Evolutionary conservation across 805 yeast genomes (phyloP).

Genomic region (Candida pini): DNA sequence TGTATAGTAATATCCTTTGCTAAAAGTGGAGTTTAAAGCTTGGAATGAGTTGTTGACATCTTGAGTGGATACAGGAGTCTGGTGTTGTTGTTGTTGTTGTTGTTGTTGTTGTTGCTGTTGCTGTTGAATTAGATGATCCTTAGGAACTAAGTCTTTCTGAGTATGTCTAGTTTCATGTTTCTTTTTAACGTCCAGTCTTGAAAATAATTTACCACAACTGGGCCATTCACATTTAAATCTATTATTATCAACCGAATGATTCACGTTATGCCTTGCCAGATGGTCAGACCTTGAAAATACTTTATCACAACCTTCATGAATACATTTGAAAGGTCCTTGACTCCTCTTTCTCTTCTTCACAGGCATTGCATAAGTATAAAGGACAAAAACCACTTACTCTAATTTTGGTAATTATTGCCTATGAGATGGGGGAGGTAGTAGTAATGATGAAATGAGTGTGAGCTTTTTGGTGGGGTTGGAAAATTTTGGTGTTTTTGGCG

Average conservation of each 20-base stretch:
- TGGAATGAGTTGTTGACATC: too few species aligned
- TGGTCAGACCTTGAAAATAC: slow-evolving; percentile 55
- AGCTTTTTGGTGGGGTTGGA: too few species aligned
- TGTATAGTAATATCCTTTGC: background rate
- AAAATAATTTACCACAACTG: slow-evolving; percentile 48
- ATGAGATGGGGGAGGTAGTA: too few species aligned
- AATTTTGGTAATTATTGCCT: too few species aligned
- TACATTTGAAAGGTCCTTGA: slow-evolving; percentile 25
- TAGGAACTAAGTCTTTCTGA: too few species aligned
- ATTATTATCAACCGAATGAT: slow-evolving; percentile 39
- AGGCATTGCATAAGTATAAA: too few species aligned
- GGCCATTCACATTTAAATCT: slow-evolving; percentile 42
- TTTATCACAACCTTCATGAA: slow-evolving; percentile 41
- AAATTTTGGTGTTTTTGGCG: too few species aligned
- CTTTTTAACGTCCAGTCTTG: slow-evolving; percentile 44
- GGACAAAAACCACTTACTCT: too few species aligned
- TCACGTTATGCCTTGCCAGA: slow-evolving; percentile 48
- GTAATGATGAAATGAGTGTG: too few species aligned
- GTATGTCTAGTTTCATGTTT: slow-evolving; percentile 37
- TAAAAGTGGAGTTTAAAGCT: too few species aligned
- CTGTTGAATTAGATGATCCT: too few species aligned
- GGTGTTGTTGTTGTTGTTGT: background rate
- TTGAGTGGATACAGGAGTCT: too few species aligned
- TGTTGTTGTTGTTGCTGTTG: slow-evolving; percentile 4
- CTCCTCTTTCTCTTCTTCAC: slow-evolving; percentile 10